Evolutionary conservation across 768 basidiomycete genomes (phyloP).

Genomic region (Chlorophyllum brunneum): DNA sequence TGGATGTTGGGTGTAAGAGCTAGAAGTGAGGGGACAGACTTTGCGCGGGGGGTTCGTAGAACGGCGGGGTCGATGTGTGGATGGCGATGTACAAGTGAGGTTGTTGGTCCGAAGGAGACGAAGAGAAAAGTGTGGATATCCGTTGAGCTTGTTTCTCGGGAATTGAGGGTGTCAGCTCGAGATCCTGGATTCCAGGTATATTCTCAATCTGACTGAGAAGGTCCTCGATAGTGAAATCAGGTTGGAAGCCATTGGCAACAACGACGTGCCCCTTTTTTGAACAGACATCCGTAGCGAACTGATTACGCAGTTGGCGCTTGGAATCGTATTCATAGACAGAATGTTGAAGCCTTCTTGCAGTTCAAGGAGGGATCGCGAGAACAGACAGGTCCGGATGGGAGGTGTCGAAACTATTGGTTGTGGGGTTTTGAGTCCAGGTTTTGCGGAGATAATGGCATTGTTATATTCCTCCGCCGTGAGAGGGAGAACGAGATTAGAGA

Average conservation of each 20-base stretch:
- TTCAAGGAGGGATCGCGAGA: conserved; percentile 66
- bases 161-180: too few relatives aligned
- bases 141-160: conserved; percentile 61
- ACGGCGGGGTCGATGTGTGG: too few relatives aligned
- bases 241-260: too few relatives aligned
- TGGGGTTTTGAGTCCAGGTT: conserved; percentile 26
- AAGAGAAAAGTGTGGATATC: conserved; percentile 61
- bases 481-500: conserved; percentile 71
- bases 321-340: conserved; percentile 85
- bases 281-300: conserved; percentile 60
- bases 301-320: conserved; percentile 75
- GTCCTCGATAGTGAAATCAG: conserved; percentile 70
- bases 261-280: too few relatives aligned
- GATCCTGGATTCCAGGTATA: conserved; percentile 37
- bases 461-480: conserved; percentile 62
- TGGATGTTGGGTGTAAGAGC: too few relatives aligned
- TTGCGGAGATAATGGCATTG: conserved; percentile 32
- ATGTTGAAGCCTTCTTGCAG: conserved; percentile 84
- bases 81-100: too few relatives aligned
- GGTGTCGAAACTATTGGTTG: conserved; percentile 30
- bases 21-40: too few relatives aligned
- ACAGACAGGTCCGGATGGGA: conserved; percentile 26
- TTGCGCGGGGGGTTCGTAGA: too few relatives aligned
- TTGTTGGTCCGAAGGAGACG: too few relatives aligned
- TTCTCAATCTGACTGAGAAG: conserved; percentile 60